Evolutionary conservation across 192 early-diverging fungal species (phyloP).

Genomic region (Phlyctochytrium planicorne): DNA sequence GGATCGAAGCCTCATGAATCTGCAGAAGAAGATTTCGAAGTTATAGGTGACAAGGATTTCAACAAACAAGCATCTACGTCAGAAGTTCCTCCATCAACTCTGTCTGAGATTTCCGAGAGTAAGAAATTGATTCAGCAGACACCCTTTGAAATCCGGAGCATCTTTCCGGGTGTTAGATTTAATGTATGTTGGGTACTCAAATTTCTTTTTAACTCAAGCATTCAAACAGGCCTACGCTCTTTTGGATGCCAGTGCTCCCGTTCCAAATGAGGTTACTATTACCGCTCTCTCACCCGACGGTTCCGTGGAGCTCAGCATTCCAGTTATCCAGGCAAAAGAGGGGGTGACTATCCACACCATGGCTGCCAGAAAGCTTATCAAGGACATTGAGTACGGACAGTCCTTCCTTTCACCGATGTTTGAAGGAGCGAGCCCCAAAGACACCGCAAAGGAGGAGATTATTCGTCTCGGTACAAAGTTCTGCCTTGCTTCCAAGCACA

Average conservation of each 20-base stretch:
- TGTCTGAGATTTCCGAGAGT: conserved; percentile 15
- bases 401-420: too few relatives aligned
- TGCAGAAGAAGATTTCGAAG: conserved; percentile 11
- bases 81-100: conserved; percentile 22
- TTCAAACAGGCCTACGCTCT: conserved; percentile 31
- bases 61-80: not conserved
- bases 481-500: conserved; percentile 29
- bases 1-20: conserved; percentile 14
- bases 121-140: conserved; percentile 27
- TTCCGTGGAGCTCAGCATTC: conserved; percentile 39
- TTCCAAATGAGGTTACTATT: conserved; percentile 31
- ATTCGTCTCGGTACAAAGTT: conserved; percentile 33
- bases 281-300: conserved; percentile 35
- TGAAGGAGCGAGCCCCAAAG: too few relatives aligned
- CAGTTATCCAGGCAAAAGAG: conserved; percentile 19
- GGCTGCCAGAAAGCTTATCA: conserved; percentile 44
- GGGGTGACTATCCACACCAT: conserved; percentile 35
- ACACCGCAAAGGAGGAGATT: conserved; percentile 36
- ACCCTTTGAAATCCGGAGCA: conserved; percentile 34
- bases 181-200: conserved; percentile 9
- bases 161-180: conserved; percentile 35
- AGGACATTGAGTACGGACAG: conserved; percentile 42
- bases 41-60: not conserved
- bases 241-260: conserved; percentile 23
- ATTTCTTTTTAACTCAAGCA: not conserved